Evolutionary conservation across 139 green algal species (phyloP), one percentile per base, ranked within the genome.

Genomic region (Asterochloris sp.): DNA sequence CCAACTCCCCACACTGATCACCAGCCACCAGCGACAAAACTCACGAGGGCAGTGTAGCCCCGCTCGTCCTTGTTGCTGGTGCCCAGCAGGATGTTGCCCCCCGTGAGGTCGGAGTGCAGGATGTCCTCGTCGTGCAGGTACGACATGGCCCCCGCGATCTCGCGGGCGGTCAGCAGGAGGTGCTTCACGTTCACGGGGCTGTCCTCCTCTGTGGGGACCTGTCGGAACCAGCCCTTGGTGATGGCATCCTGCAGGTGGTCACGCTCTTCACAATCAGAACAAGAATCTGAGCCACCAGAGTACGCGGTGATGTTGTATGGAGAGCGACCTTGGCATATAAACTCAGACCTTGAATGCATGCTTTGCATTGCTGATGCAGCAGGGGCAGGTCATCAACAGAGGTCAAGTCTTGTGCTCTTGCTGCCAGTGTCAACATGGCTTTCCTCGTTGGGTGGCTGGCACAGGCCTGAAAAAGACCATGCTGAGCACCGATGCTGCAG

Each of bases 61-160:
- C 88, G 82, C 9, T 38, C 17, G 12, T 83, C 78, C 12, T 69
- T 67, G 17, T 82, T 63, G 9, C n/a, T 27, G 69, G 19, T 71
- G 23, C 68, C 71, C 76, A 91, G 85, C 75, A 91, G 86, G 73
- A 92, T 89, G 54, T 92, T 91, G 73, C 81, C 84, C 77, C 82
- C 85, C 0, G 84, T 89, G 24, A 92, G 82, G 79, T 90, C 87
- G 26, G 88, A 84, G 82, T 92, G 89, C 82, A 92, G 63, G 21
- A 89, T 81, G 82, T 77, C 84, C 4, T 60, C 15, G 38, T 26
- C 21, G 79, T 92, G 89, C 12, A 92, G 80, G 82, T 88, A 88
- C 12, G 67, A 67, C 86, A 92, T 83, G 69, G 66, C 89, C 0
- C 61, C 47, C 0, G 86, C 86, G 17, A 92, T 78, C 73, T 92